These are phyloP conservation scores for Hymenoscyphus fructigenus DNA, from an alignment of 2,329 filamentous ascomycete species.

Conservation along the genomic window DNA sequence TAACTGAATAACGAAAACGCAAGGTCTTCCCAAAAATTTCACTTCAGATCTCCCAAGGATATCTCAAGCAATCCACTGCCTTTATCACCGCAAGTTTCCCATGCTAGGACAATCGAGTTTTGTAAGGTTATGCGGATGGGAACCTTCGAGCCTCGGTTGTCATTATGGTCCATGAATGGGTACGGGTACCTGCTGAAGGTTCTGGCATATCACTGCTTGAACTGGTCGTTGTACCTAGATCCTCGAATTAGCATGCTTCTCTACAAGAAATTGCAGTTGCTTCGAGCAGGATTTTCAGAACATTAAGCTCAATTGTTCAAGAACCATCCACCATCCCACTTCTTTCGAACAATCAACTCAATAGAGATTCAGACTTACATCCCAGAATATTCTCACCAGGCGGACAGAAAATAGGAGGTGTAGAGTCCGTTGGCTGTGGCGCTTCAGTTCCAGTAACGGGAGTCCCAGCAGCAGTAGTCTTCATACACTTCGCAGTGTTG, in stretches of 20 bases:
- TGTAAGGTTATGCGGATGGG: background rate
- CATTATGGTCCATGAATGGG: background rate
- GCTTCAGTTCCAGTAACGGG: background rate
- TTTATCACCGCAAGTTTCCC: background rate
- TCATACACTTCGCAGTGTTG: background rate
- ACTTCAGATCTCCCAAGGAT: background rate
- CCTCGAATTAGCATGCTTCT: background rate
- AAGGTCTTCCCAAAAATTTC: background rate
- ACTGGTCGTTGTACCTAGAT: background rate
- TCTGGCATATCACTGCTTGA: background rate
- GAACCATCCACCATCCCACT: background rate
- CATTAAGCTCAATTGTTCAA: background rate
- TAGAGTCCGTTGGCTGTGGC: background rate
- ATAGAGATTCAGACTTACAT: background rate
- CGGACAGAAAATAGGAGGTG: background rate
- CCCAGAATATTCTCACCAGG: background rate
- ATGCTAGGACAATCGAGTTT: background rate
- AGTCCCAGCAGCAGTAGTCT: too few species aligned
- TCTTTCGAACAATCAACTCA: background rate
- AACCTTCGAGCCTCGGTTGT: background rate
- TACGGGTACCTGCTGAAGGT: background rate
- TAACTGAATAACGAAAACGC: background rate
- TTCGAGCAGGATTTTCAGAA: background rate
- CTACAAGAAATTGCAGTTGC: background rate
- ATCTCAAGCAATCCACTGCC: background rate